A percentile compares a stretch with the other conserved stretches of the same genome.
These are phyloP conservation scores for Seminavis robusta DNA, from an alignment of 108 stramenopile genomes.

Conservation along the genomic window DNA sequence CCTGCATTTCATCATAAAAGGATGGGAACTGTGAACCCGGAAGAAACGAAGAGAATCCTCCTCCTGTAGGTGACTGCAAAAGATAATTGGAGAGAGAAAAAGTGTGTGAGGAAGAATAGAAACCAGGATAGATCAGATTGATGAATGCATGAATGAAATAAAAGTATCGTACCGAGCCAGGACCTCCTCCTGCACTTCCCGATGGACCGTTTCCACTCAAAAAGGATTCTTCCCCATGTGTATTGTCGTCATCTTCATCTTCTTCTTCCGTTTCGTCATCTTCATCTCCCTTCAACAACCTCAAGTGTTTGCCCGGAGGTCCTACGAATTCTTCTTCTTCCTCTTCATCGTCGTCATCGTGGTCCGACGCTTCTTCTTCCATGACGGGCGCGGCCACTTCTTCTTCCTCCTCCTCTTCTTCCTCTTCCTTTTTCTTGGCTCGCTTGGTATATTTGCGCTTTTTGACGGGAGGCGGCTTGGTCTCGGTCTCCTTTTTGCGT, in stretches of 20 bases:
- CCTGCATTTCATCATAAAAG: no score
- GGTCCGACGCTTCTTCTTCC: slow-evolving; percentile 1
- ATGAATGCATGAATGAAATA: no score
- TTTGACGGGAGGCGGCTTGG: slow-evolving; percentile 1
- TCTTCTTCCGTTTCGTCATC: slow-evolving; percentile 7
- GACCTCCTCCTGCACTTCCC: no score
- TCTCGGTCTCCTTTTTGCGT: background rate
- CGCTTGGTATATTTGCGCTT: slow-evolving; percentile 2
- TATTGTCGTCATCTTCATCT: slow-evolving; percentile 4
- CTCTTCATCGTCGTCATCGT: slow-evolving; percentile 6
- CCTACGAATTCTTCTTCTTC: slow-evolving; percentile 7
- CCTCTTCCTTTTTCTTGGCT: slow-evolving; percentile 2
- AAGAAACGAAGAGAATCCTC: no score
- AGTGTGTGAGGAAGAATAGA: no score
- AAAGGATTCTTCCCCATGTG: no score
- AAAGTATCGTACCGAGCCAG: no score
- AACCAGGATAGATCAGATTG: no score
- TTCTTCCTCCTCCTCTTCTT: slow-evolving; percentile 2
- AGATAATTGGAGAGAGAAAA: no score
- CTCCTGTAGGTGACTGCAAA: no score
- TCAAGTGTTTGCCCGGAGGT: background rate
- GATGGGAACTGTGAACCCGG: no score
- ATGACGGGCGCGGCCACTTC: background rate
- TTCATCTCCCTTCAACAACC: background rate
- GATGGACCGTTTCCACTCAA: no score